These are phyloP conservation scores for Aureobasidium vineae DNA, from an alignment of 2,329 filamentous ascomycete species.

Conservation along the genomic window DNA sequence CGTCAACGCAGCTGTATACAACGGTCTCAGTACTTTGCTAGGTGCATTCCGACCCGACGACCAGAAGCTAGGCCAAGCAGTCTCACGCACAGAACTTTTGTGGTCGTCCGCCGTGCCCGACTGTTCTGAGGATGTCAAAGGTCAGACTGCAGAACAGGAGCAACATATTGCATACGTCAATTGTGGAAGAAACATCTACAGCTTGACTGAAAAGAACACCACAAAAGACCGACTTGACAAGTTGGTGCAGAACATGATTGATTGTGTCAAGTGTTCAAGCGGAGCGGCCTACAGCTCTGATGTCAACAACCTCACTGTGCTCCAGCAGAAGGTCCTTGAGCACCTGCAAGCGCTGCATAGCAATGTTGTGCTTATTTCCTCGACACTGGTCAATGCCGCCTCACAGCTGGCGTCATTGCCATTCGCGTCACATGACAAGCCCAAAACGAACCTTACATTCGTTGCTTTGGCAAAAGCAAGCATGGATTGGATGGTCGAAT, in stretches of 20 bases:
- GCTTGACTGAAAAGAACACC: constrained; percentile 65
- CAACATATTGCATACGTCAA: constrained; percentile 83
- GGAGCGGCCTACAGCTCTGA: constrained; percentile 68
- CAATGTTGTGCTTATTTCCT: constrained; percentile 62
- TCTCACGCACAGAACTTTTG: constrained; percentile 34
- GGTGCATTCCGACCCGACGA: constrained; percentile 33
- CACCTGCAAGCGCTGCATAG: constrained; percentile 66
- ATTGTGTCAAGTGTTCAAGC: constrained; percentile 69
- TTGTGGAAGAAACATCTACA: constrained; percentile 73
- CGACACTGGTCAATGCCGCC: constrained; percentile 66
- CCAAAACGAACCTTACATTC: constrained; percentile 66
- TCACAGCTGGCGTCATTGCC: constrained; percentile 70
- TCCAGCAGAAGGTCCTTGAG: constrained; percentile 69
- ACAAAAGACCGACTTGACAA: constrained; percentile 60
- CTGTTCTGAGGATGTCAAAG: constrained; percentile 25
- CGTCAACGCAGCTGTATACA: constrained; percentile 46
- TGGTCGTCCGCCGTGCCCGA: constrained; percentile 37
- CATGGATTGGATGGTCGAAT: constrained; percentile 65
- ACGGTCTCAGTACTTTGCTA: constrained; percentile 43
- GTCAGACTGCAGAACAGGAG: constrained; percentile 61
- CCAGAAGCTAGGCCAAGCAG: constrained; percentile 33
- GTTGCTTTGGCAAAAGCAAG: constrained; percentile 83
- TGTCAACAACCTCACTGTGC: constrained; percentile 67
- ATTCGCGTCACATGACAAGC: constrained; percentile 47
- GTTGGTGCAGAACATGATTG: constrained; percentile 69